Percentiles rank a stretch among this genome's conserved stretches.
Conservation (phyloP, 768 basidiomycete genomes). For the Melanogaster broomeanus region DNA sequence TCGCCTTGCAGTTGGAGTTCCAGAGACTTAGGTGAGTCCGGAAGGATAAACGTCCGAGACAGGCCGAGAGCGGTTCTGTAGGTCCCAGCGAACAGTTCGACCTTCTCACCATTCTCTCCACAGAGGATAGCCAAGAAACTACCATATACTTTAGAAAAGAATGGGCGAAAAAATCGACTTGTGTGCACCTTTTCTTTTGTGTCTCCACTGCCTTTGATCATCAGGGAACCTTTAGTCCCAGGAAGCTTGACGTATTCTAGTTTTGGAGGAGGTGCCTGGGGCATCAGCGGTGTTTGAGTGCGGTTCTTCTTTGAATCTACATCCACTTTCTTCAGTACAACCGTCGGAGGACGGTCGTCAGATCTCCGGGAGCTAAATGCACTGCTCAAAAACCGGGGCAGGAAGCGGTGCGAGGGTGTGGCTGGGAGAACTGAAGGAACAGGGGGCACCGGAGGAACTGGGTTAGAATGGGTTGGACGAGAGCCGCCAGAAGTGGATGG, state of each 20-base stretch:
- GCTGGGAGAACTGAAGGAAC: slow-evolving; percentile 32
- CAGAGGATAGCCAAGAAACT: slow-evolving; percentile 93
- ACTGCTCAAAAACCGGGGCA: slow-evolving; percentile 70
- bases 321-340: slow-evolving; percentile 39
- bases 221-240: slow-evolving; percentile 81
- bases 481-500: slow-evolving; percentile 39
- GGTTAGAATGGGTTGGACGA: slow-evolving; percentile 22
- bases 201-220: slow-evolving; percentile 91
- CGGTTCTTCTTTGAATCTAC: slow-evolving; percentile 40
- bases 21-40: slow-evolving; percentile 84
- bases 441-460: slow-evolving; percentile 21
- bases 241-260: slow-evolving; percentile 92
- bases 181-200: slow-evolving; percentile 73
- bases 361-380: slow-evolving; percentile 61
- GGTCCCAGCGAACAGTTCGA: slow-evolving; percentile 91
- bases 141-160: slow-evolving; percentile 2
- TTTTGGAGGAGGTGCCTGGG: slow-evolving; percentile 74
- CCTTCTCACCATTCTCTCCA: slow-evolving; percentile 90
- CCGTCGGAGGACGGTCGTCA: slow-evolving; percentile 49
- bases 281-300: slow-evolving; percentile 33
- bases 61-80: slow-evolving; percentile 86
- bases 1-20: slow-evolving; percentile 91
- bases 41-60: slow-evolving; percentile 91
- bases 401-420: slow-evolving; percentile 57
- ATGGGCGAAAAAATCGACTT: neutral